A percentile compares a stretch with the other conserved stretches of the same genome.
Evolutionary conservation across 352 stramenopile genomes (phyloP).

Genomic region (Aphanomyces cochlioides): DNA sequence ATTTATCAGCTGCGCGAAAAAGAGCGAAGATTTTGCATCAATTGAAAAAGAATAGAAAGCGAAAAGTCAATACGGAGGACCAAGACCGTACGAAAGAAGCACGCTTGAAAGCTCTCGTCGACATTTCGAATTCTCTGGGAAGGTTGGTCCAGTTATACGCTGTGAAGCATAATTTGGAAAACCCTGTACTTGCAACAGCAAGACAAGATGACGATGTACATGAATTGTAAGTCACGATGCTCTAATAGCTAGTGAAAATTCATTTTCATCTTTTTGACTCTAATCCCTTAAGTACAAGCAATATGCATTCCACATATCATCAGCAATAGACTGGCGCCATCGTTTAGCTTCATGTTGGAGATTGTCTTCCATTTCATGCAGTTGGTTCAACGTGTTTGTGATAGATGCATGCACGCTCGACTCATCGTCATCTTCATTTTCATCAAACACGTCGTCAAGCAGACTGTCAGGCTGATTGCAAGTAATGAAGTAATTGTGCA

Average conservation of each 20-base stretch:
- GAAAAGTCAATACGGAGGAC: too few relatives aligned
- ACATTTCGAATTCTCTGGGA: too few relatives aligned
- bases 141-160: too few relatives aligned
- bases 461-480: not conserved
- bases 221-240: not conserved
- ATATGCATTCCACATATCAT: conserved; percentile 7
- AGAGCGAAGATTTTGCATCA: not conserved
- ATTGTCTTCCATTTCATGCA: not conserved
- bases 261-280: not conserved
- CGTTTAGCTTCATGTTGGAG: not conserved
- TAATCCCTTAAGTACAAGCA: too few relatives aligned
- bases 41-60: conserved; percentile 3
- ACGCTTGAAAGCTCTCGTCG: too few relatives aligned
- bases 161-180: too few relatives aligned
- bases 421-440: not conserved
- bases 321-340: not conserved
- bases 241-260: not conserved
- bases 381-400: not conserved
- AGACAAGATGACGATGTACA: not conserved
- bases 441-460: not conserved
- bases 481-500: not conserved
- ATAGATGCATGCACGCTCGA: too few relatives aligned
- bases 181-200: too few relatives aligned
- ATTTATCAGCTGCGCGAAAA: not conserved
- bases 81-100: too few relatives aligned